Percentiles rank a stretch among this genome's conserved stretches.
Evolutionary conservation across 164 flowering plant species (phyloP).

Genomic region (Magnolia officinalis): DNA sequence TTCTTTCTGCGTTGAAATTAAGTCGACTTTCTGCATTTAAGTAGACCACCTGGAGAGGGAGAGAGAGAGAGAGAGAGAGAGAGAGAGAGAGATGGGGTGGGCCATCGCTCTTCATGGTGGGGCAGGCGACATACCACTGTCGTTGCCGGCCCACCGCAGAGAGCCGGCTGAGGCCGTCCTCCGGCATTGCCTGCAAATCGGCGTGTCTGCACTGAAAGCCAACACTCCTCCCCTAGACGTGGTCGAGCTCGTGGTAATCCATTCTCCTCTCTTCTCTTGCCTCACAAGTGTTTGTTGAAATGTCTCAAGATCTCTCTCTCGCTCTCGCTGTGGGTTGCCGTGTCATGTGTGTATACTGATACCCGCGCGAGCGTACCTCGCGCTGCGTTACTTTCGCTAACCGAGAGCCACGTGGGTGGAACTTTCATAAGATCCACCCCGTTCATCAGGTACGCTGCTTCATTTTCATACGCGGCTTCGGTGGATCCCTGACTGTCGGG

Average conservation of each 20-base stretch:
- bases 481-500: too few relatives aligned
- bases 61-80: slow-evolving; percentile 16
- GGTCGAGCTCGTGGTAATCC: slow-evolving; percentile 88
- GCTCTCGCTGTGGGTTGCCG: too few relatives aligned
- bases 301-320: neutral
- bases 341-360: too few relatives aligned
- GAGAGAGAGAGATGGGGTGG: slow-evolving; percentile 65
- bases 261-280: neutral
- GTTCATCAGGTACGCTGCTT: too few relatives aligned
- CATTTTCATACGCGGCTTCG: too few relatives aligned
- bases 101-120: slow-evolving; percentile 98
- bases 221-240: slow-evolving; percentile 57
- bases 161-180: slow-evolving; percentile 64
- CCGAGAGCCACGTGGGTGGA: too few relatives aligned
- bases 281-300: too few relatives aligned
- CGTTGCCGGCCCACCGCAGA: slow-evolving; percentile 54
- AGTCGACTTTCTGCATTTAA: too few relatives aligned
- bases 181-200: slow-evolving; percentile 67
- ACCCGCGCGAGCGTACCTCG: too few relatives aligned
- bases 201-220: slow-evolving; percentile 71
- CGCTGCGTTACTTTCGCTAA: too few relatives aligned
- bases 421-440: too few relatives aligned
- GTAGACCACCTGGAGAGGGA: neutral
- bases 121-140: slow-evolving; percentile 78
- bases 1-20: too few relatives aligned